These are phyloP conservation scores for Chaetomium sp. DNA, from an alignment of 2,329 filamentous ascomycete species.

Conservation along the genomic window DNA sequence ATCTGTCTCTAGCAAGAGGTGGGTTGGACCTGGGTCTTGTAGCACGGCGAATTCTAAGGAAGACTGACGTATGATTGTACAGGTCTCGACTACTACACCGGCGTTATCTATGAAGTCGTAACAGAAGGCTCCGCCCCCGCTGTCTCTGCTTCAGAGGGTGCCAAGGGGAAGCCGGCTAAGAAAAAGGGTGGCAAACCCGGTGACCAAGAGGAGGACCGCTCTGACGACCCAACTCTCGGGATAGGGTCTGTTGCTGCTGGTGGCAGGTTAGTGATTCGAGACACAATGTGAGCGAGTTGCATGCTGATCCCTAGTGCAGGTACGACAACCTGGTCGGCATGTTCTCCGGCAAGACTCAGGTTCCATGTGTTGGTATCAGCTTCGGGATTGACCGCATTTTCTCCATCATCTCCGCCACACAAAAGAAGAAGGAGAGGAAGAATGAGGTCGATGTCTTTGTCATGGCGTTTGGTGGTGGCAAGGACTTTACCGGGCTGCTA, in stretches of 20 bases:
- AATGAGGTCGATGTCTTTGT: slow-evolving; percentile 86
- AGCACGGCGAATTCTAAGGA: slow-evolving; percentile 34
- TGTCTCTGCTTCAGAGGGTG: slow-evolving; percentile 14
- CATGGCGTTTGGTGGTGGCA: slow-evolving; percentile 88
- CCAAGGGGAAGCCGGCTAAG: slow-evolving; percentile 15
- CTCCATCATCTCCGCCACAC: slow-evolving; percentile 75
- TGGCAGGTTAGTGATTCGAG: slow-evolving; percentile 45
- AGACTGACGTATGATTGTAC: slow-evolving; percentile 24
- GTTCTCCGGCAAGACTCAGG: slow-evolving; percentile 75
- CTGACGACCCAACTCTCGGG: slow-evolving; percentile 23
- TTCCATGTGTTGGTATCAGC: slow-evolving; percentile 86
- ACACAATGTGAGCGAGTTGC: background rate
- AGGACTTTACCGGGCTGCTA: slow-evolving; percentile 72
- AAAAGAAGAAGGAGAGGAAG: slow-evolving; percentile 47
- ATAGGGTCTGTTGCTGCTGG: slow-evolving; percentile 63
- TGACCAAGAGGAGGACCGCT: slow-evolving; percentile 22
- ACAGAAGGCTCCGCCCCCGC: slow-evolving; percentile 68
- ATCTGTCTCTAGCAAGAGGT: slow-evolving; percentile 77
- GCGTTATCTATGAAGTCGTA: slow-evolving; percentile 83
- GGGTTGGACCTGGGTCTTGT: slow-evolving; percentile 29
- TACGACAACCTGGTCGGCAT: slow-evolving; percentile 93
- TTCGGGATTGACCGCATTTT: slow-evolving; percentile 96
- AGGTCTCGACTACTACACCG: slow-evolving; percentile 73
- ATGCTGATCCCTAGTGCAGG: background rate
- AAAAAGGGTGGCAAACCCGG: slow-evolving; percentile 22